A percentile compares a stretch with the other conserved stretches of the same genome.
phyloP scores from a whole-genome alignment of 148 eudicot genomes.

The Vaccinium corymbosum region DNA sequence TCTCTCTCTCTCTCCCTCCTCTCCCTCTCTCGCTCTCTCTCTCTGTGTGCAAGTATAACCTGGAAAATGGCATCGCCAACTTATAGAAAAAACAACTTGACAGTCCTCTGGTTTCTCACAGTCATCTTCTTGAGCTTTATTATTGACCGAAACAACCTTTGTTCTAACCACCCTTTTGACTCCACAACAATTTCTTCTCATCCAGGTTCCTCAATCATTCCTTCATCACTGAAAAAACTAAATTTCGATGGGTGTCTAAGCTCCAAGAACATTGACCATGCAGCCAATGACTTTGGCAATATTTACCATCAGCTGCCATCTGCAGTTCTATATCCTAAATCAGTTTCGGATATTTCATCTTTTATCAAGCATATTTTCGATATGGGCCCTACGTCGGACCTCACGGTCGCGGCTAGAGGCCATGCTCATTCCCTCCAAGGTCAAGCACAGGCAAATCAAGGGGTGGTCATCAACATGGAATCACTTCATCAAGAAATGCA shows the following conservation, averaged over 20 bases:
- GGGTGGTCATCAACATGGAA: conserved; percentile 82
- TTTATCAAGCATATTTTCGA: conserved; percentile 48
- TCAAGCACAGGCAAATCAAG: conserved; percentile 71
- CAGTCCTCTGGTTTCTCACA: conserved; percentile 36
- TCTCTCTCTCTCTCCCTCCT: not conserved
- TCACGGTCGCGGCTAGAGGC: conserved; percentile 87
- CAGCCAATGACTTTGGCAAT: conserved; percentile 82
- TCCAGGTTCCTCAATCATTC: conserved; percentile 26
- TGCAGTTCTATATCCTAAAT: conserved; percentile 66
- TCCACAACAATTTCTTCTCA: conserved; percentile 24
- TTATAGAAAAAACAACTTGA: conserved; percentile 22
- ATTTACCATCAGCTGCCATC: conserved; percentile 51
- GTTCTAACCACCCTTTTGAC: conserved; percentile 50
- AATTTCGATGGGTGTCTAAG: conserved; percentile 48
- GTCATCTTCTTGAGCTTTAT: conserved; percentile 39
- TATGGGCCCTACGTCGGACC: conserved; percentile 56
- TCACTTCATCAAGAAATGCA: conserved; percentile 55
- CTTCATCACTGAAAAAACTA: conserved; percentile 36
- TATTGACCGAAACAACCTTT: conserved; percentile 40
- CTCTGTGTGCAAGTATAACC: not conserved
- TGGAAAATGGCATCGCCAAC: conserved; percentile 27
- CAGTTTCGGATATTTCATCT: conserved; percentile 70
- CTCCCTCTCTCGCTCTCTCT: not conserved
- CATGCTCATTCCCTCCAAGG: conserved; percentile 93
- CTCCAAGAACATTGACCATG: conserved; percentile 41